A percentile compares a stretch with the other conserved stretches of the same genome.
Conservation (phyloP, 192 early-diverging fungal species). For the Coemansia erecta region DNA sequence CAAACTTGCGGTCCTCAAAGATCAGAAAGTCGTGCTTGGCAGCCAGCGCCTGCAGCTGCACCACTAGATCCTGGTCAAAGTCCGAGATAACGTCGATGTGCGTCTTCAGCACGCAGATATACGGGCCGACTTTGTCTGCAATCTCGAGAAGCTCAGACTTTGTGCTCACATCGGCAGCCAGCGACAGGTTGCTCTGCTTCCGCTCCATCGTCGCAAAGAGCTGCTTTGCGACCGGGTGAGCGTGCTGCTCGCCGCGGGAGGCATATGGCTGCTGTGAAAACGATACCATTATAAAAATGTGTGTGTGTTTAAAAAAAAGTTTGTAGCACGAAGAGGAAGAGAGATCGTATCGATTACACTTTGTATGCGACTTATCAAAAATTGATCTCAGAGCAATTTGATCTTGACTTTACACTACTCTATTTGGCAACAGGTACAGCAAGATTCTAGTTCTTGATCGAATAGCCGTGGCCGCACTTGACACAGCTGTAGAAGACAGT, state of each 20-base stretch:
- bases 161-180: slow-evolving; percentile 87
- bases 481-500: slow-evolving; percentile 98
- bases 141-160: slow-evolving; percentile 85
- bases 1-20: slow-evolving; percentile 99
- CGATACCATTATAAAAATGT: slow-evolving; percentile 23
- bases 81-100: slow-evolving; percentile 93
- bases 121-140: slow-evolving; percentile 88
- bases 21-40: slow-evolving; percentile 93
- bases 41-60: slow-evolving; percentile 68
- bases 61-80: slow-evolving; percentile 85
- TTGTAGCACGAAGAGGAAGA: not conserved
- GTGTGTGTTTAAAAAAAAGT: not conserved
- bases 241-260: slow-evolving; percentile 63
- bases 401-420: no score
- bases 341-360: no score
- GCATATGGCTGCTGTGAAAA: slow-evolving; percentile 58
- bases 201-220: slow-evolving; percentile 82
- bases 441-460: slow-evolving; percentile 39
- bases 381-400: no score
- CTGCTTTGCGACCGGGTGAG: slow-evolving; percentile 71
- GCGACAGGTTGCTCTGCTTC: slow-evolving; percentile 88
- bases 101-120: slow-evolving; percentile 96
- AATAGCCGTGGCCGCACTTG: slow-evolving; percentile 82
- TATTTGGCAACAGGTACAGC: no score
- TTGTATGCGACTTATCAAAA: no score